These are phyloP conservation scores for Metschnikowia rubicola DNA, from an alignment of 805 yeast species.

Conservation along the genomic window DNA sequence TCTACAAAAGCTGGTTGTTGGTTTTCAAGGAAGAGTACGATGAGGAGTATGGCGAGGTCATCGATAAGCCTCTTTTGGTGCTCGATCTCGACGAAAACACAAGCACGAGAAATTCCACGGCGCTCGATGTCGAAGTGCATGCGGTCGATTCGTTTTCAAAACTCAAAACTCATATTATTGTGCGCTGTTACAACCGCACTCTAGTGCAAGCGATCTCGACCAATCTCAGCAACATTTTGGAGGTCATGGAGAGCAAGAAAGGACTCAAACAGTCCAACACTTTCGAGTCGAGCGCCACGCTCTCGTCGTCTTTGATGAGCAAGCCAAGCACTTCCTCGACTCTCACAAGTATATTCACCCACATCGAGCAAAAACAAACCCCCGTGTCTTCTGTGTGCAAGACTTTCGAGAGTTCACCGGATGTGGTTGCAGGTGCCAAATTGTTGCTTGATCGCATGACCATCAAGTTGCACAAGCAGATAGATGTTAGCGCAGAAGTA, in stretches of 20 bases:
- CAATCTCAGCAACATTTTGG: conserved; percentile 28
- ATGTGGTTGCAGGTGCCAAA: background rate
- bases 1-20: conserved; percentile 35
- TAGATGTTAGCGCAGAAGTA: conserved; percentile 26
- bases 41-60: conserved; percentile 24
- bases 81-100: conserved; percentile 27
- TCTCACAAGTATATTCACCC: conserved; percentile 17
- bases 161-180: conserved; percentile 27
- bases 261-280: conserved; percentile 9
- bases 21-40: conserved; percentile 40
- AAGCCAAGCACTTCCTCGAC: conserved; percentile 22
- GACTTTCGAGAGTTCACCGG: background rate
- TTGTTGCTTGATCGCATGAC: conserved; percentile 31
- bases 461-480: conserved; percentile 36
- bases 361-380: conserved; percentile 16
- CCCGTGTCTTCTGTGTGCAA: conserved; percentile 1
- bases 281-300: conserved; percentile 25
- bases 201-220: conserved; percentile 24
- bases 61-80: conserved; percentile 37
- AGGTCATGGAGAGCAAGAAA: conserved; percentile 18
- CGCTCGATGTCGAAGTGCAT: conserved; percentile 37
- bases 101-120: conserved; percentile 32
- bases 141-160: conserved; percentile 30
- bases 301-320: conserved; percentile 40
- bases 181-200: conserved; percentile 31